phyloP scores from a whole-genome alignment of 2,329 filamentous ascomycete genomes.

The Xylariomycetidae sp. region DNA sequence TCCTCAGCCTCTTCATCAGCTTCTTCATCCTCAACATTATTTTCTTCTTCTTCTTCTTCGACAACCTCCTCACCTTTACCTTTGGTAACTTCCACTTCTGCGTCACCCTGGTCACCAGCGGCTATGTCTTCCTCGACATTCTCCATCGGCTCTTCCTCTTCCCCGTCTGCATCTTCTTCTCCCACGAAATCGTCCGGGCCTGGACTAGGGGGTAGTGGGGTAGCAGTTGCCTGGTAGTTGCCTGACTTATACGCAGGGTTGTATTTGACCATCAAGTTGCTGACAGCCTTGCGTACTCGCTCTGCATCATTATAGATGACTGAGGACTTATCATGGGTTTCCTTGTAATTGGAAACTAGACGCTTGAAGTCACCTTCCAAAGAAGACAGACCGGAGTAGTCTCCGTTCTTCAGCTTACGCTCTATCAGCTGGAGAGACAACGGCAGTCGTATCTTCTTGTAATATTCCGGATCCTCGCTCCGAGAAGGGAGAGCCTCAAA shows the following conservation, averaged over 20 bases:
- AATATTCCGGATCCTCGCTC: constrained; percentile 67
- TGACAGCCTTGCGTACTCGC: constrained; percentile 77
- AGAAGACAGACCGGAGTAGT: constrained; percentile 66
- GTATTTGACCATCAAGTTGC: constrained; percentile 80
- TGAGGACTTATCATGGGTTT: constrained; percentile 71
- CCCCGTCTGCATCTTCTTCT: constrained; percentile 16
- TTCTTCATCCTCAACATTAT: constrained; percentile 16
- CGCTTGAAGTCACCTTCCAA: constrained; percentile 84
- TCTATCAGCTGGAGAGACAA: constrained; percentile 76
- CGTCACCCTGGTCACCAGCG: constrained; percentile 19
- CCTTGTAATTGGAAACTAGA: constrained; percentile 83
- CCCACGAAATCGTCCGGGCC: constrained; percentile 36
- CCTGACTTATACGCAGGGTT: constrained; percentile 75
- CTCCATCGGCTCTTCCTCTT: constrained; percentile 15
- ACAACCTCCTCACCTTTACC: constrained; percentile 28
- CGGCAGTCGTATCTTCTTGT: constrained; percentile 70
- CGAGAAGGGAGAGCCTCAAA: constrained; percentile 69
- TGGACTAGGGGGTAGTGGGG: constrained; percentile 56
- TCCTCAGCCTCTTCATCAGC: constrained; percentile 15
- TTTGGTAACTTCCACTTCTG: constrained; percentile 29
- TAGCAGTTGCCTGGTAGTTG: constrained; percentile 66
- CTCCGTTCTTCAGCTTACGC: constrained; percentile 62
- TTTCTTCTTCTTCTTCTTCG: constrained; percentile 20
- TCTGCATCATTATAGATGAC: constrained; percentile 79
- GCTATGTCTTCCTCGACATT: constrained; percentile 12